Evolutionary conservation across 2,329 filamentous ascomycete genomes (phyloP).

Genomic region (Fusarium penzigii): DNA sequence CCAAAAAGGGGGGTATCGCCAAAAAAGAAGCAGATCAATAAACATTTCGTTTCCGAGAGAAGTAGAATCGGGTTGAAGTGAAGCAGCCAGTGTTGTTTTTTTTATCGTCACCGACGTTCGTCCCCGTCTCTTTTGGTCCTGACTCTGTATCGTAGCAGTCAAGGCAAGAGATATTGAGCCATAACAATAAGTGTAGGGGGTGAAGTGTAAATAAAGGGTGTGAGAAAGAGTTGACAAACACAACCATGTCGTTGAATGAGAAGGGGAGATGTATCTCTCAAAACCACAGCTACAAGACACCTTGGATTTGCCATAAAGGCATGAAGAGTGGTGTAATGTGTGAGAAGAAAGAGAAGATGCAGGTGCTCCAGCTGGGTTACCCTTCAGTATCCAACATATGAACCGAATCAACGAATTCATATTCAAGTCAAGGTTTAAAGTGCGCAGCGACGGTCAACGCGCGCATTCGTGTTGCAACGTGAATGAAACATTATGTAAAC

Average conservation of each 20-base stretch:
- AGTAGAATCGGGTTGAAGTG: conserved; percentile 16
- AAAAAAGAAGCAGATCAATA: conserved; percentile 32
- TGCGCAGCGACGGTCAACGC: conserved; percentile 32
- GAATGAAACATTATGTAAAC: conserved; percentile 28
- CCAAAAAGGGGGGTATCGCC: conserved; percentile 37
- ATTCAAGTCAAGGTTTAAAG: conserved; percentile 8
- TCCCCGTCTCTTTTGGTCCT: not conserved
- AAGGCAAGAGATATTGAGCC: no score
- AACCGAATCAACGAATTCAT: conserved; percentile 6
- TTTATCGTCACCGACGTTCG: conserved; percentile 25
- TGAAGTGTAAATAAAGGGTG: no score
- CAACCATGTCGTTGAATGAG: no score
- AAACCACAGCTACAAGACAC: no score
- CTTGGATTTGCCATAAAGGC: no score
- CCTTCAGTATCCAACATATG: conserved; percentile 19
- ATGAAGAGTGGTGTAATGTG: no score
- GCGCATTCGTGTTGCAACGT: conserved; percentile 24
- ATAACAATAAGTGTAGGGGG: no score
- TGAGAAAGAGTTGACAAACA: no score
- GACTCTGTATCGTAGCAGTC: no score
- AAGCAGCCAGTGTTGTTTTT: conserved; percentile 19
- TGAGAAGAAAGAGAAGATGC: no score
- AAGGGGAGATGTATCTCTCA: no score
- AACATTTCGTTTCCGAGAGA: conserved; percentile 15
- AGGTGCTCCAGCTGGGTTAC: not conserved